Evolutionary conservation across 345 rosid genomes (phyloP).

Genomic region (Excoecaria agallocha): DNA sequence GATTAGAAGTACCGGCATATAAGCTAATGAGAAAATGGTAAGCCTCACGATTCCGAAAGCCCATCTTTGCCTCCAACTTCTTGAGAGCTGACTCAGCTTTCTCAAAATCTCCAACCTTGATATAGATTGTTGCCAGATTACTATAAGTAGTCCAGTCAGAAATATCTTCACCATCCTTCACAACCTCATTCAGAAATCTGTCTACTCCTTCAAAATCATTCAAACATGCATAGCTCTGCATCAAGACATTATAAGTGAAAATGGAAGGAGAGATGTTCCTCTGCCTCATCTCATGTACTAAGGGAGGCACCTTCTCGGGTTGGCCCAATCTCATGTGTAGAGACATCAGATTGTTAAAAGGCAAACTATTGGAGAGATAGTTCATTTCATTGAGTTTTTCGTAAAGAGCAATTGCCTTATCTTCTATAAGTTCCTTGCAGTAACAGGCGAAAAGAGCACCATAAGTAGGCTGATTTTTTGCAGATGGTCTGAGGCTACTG

Average conservation of each 20-base stretch:
- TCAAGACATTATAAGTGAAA: constrained; percentile 46
- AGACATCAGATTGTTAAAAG: constrained; percentile 55
- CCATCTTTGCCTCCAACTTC: constrained; percentile 53
- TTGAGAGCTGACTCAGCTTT: constrained; percentile 64
- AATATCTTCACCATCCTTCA: constrained; percentile 25
- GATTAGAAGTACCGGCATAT: constrained; percentile 53
- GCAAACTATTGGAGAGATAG: constrained; percentile 34
- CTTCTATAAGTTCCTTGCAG: constrained; percentile 42
- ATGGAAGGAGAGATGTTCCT: constrained; percentile 31
- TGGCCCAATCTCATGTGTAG: constrained; percentile 51
- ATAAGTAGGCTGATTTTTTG: constrained; percentile 40
- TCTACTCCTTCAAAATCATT: constrained; percentile 54
- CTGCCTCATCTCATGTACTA: constrained; percentile 56
- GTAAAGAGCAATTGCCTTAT: constrained; percentile 55
- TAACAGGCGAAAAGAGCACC: constrained; percentile 66
- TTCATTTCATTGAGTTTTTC: constrained; percentile 50
- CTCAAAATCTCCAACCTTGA: constrained; percentile 54
- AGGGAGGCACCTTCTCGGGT: constrained; percentile 48
- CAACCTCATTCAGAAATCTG: constrained; percentile 47
- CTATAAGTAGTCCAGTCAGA: constrained; percentile 48
- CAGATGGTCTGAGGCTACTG: constrained; percentile 29
- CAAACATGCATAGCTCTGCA: constrained; percentile 50
- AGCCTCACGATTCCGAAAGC: constrained; percentile 43
- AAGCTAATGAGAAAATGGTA: constrained; percentile 68
- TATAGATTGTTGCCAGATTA: constrained; percentile 60